Conservation (phyloP, 768 basidiomycete species). For the Amanita rimosa region DNA sequence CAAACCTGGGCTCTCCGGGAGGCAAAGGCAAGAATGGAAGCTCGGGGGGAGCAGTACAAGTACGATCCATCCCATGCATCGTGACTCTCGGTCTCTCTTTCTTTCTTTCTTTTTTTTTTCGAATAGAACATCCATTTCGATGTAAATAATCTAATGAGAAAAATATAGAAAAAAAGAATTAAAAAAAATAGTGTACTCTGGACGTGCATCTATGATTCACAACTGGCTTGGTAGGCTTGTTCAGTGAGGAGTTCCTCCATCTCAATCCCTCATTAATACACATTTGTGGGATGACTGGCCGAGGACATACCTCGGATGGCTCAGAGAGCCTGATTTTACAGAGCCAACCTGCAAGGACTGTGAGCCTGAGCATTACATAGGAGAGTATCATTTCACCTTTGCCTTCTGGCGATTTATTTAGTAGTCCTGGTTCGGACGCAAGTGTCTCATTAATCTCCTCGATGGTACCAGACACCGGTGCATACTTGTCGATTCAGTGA, state of each 20-base stretch:
- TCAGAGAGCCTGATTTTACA: conserved; percentile 83
- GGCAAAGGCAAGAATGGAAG: conserved; percentile 85
- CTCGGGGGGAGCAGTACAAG: conserved; percentile 82
- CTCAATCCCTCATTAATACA: conserved; percentile 22
- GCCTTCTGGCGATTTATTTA: conserved; percentile 83
- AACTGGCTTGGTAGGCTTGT: conserved; percentile 55
- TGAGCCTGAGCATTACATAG: neutral
- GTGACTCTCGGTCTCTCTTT: no score
- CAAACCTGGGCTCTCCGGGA: conserved; percentile 89
- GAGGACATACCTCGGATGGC: conserved; percentile 54
- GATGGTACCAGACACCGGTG: conserved; percentile 82
- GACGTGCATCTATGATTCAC: conserved; percentile 14
- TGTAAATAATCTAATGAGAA: neutral
- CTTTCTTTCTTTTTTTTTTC: no score
- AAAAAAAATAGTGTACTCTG: neutral
- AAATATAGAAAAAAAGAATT: neutral
- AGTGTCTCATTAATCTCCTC: conserved; percentile 70
- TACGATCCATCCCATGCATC: conserved; percentile 46
- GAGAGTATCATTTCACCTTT: conserved; percentile 41
- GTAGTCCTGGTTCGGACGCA: conserved; percentile 54
- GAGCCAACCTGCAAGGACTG: conserved; percentile 69
- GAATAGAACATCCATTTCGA: neutral
- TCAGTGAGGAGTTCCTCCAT: conserved; percentile 60
- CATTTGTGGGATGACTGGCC: no score
- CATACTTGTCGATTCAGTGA: conserved; percentile 43